These are phyloP conservation scores for Agrostemma githago DNA, from an alignment of 148 eudicot species.

Conservation along the genomic window DNA sequence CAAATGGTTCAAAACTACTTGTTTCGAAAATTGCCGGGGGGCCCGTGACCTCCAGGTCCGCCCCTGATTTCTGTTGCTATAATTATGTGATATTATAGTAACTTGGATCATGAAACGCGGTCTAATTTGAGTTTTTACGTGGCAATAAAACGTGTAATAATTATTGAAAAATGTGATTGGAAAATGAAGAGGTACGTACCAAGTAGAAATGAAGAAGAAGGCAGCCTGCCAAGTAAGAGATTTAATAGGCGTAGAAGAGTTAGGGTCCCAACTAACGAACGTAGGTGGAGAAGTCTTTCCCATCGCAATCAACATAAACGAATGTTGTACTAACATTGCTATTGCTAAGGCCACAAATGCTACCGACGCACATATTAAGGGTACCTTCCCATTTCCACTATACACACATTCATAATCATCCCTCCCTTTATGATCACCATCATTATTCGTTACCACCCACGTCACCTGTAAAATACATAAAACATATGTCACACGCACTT, in stretches of 20 bases:
- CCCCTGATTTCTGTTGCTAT: too few species aligned
- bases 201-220: conserved; percentile 75
- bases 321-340: conserved; percentile 47
- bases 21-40: too few species aligned
- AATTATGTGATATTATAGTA: too few species aligned
- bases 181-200: too few species aligned
- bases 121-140: too few species aligned
- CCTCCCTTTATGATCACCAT: neutral
- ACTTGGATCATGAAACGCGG: too few species aligned
- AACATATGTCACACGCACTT: neutral
- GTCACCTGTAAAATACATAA: conserved; percentile 29
- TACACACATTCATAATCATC: conserved; percentile 37
- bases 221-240: conserved; percentile 75
- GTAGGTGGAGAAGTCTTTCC: conserved; percentile 53
- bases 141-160: too few species aligned
- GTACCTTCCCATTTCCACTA: conserved; percentile 37
- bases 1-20: too few species aligned
- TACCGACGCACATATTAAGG: conserved; percentile 37
- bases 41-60: too few species aligned
- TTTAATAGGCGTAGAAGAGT: conserved; percentile 40
- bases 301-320: conserved; percentile 50
- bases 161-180: too few species aligned
- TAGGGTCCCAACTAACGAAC: conserved; percentile 53
- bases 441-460: conserved; percentile 20
- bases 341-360: conserved; percentile 38